Evolutionary conservation across 2,329 filamentous ascomycete species (phyloP).

Genomic region (Fusarium continuum): DNA sequence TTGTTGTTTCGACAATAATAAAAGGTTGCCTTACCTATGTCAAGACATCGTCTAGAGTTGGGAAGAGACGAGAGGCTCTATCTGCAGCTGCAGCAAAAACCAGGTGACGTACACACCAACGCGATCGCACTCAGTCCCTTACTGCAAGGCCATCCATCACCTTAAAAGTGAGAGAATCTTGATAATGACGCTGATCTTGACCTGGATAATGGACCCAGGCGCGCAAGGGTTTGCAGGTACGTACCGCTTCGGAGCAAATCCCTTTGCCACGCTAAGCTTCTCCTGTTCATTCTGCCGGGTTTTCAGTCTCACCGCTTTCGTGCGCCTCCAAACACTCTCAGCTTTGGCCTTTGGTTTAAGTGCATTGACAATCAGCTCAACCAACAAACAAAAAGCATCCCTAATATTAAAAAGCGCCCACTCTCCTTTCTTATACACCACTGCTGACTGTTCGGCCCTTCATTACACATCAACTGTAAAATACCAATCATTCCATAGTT

Average conservation of each 20-base stretch:
- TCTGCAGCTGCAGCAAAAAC: background rate
- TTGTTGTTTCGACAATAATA: too few species aligned
- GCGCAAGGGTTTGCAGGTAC: conserved; percentile 24
- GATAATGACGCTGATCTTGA: conserved; percentile 13
- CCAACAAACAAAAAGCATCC: conserved; percentile 20
- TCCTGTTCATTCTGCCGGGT: conserved; percentile 34
- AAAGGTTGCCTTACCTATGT: too few species aligned
- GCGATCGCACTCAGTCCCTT: conserved; percentile 1
- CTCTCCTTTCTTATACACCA: background rate
- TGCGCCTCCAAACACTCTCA: conserved; percentile 25
- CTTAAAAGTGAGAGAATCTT: conserved; percentile 19
- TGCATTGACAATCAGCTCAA: conserved; percentile 14
- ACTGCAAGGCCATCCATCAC: conserved; percentile 16
- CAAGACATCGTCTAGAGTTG: too few species aligned
- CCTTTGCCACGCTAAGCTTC: background rate
- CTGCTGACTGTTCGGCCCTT: background rate
- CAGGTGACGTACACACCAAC: conserved; percentile 20
- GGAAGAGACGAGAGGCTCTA: too few species aligned
- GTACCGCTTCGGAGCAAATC: background rate
- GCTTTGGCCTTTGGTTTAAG: conserved; percentile 9
- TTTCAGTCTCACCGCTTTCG: conserved; percentile 37
- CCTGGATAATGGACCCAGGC: conserved; percentile 26
- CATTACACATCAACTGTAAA: background rate
- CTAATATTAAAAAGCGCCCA: background rate
- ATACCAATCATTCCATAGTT: background rate